These are phyloP conservation scores for Aspergillus fischeri DNA, from an alignment of 2,329 filamentous ascomycete genomes.

Conservation along the genomic window DNA sequence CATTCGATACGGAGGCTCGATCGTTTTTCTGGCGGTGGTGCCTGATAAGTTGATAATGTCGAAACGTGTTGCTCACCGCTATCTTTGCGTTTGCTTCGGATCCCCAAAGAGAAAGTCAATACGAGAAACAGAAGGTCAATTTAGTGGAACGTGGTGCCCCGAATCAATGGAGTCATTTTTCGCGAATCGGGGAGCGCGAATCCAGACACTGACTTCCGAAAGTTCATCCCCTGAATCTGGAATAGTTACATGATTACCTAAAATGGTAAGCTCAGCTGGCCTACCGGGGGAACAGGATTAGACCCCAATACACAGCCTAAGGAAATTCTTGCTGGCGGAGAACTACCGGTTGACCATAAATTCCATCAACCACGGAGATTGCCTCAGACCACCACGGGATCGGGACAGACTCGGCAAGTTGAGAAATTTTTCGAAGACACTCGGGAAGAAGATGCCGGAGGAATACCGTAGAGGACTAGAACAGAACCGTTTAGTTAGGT, in stretches of 20 bases:
- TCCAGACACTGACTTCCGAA: too few species aligned
- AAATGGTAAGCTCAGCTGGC: constrained; percentile 2
- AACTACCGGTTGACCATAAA: too few species aligned
- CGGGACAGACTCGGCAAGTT: constrained; percentile 20
- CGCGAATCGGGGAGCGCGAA: too few species aligned
- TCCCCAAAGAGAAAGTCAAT: too few species aligned
- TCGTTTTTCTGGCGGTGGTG: neutral
- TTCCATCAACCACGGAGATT: too few species aligned
- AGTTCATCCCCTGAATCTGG: neutral
- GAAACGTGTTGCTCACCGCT: neutral
- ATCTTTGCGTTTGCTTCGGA: neutral
- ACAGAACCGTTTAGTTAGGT: constrained; percentile 2
- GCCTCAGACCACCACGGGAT: constrained; percentile 24
- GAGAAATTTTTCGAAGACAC: neutral
- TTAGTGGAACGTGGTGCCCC: too few species aligned
- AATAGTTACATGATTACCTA: constrained; percentile 16
- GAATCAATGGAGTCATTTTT: too few species aligned
- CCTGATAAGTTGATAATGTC: too few species aligned
- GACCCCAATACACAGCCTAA: too few species aligned
- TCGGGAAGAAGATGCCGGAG: constrained; percentile 22
- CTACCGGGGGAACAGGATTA: too few species aligned
- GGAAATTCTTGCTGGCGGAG: too few species aligned
- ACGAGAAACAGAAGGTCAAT: too few species aligned
- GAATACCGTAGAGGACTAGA: neutral
- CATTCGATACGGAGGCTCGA: neutral